phyloP scores from a whole-genome alignment of 1,284 basidiomycete genomes.

The Ceratobasidium papillatum region DNA sequence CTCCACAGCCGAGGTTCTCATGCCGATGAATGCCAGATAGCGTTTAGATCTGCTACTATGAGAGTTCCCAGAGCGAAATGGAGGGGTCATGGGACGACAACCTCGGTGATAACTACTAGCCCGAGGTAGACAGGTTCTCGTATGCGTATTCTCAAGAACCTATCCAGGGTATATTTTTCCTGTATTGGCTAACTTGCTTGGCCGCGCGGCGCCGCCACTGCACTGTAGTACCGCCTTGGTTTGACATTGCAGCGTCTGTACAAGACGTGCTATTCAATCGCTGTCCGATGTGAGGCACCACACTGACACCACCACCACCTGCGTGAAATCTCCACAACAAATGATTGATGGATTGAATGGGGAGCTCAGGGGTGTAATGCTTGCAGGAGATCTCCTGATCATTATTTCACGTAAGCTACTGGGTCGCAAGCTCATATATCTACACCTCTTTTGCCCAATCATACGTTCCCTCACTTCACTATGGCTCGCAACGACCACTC shows the following conservation, averaged over 20 bases:
- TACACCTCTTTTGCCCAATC: not conserved
- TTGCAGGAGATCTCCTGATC: not conserved
- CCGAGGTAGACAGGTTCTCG: too few species aligned
- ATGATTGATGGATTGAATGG: not conserved
- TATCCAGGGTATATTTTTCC: too few species aligned
- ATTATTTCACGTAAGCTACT: not conserved
- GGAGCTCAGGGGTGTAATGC: not conserved
- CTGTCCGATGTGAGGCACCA: not conserved
- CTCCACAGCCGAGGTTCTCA: too few species aligned
- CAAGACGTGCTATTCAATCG: too few species aligned
- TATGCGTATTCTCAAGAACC: too few species aligned
- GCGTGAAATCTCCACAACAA: not conserved
- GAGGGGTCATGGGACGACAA: too few species aligned
- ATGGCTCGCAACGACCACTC: constrained; percentile 7
- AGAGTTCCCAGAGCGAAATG: too few species aligned
- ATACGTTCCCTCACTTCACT: not conserved
- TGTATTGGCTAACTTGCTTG: not conserved
- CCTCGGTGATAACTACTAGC: too few species aligned
- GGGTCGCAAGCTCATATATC: not conserved
- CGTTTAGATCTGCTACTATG: too few species aligned
- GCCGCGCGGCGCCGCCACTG: not conserved
- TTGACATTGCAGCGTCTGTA: not conserved
- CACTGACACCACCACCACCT: not conserved
- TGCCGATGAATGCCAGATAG: too few species aligned
- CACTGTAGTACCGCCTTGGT: not conserved